Base-by-base conservation (phyloP, 257 asterid species). In the Nicotiana otophora region DNA sequence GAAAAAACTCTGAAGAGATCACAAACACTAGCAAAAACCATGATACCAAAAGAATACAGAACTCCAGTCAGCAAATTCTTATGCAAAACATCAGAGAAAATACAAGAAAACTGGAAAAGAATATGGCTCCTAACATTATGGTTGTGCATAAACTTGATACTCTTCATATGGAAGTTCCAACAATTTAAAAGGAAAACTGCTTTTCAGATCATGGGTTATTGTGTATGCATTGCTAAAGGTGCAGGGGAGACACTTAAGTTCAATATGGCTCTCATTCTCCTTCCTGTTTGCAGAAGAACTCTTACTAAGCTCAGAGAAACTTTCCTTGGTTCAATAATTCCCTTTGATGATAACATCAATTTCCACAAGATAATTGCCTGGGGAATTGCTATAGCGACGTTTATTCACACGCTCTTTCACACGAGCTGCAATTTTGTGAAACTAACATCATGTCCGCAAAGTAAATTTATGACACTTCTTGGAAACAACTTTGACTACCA, bases 311-410 rank as follows among this genome's bases (percentile, higher is more conserved):
- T 96, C 12, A 81, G 98, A 39, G 99, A 93, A 69, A 84, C 99
- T 8, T 86, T 93, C 55, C 95, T 96, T 3, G 93, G 97, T 0
- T 31, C 78, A 0, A 66, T 89, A 12, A 28, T 96, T 46, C 99
- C 99, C 3, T 96, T 94, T 5, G 98, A 96, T 7, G 99, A 96
- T 20, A 94, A 94, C 85, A 93, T 96, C 64, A 91, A 90, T 78
- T 94, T 96, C 97, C 98, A 96, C 90, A 96, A 93, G 81, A 3
- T 92, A 4, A 87, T 96, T 10, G 96, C 98, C 0, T 20, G 85
- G 17, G 94, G 78, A 26, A 90, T 96, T 61, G 78, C 83, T 0
- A 16, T 93, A 1, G 95, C 92, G 2, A 31, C 87, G 1, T 5
- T 77, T 26, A 10, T 93, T 67, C 98, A 94, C 30, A 82, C 88